Conservation (phyloP, 2,329 filamentous ascomycete species). For the Aspergillus uvarum region DNA sequence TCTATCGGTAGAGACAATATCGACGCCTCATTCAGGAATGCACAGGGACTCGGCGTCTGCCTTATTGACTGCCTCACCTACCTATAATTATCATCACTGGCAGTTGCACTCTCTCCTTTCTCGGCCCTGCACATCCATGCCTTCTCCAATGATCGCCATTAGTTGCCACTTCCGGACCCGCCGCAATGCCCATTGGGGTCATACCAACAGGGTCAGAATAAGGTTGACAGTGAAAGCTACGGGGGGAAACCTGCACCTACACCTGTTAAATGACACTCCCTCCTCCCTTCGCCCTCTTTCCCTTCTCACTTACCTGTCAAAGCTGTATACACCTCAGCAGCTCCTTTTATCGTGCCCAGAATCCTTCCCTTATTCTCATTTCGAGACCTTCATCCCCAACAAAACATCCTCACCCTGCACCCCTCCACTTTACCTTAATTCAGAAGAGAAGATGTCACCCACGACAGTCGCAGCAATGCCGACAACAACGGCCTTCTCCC, state of each 20-base stretch:
- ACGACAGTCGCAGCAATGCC: not conserved
- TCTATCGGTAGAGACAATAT: not conserved
- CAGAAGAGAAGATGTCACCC: not conserved
- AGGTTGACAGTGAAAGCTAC: not conserved
- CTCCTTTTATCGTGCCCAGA: not conserved
- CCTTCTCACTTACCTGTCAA: not conserved
- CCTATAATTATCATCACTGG: not conserved
- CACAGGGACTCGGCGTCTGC: not conserved
- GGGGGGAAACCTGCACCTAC: not conserved
- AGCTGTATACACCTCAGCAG: not conserved
- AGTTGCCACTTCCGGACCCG: not conserved
- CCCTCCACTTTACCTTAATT: not conserved
- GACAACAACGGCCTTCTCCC: not conserved
- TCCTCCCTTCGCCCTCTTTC: not conserved
- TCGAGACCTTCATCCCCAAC: not conserved
- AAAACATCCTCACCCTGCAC: not conserved
- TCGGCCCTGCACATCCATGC: not conserved
- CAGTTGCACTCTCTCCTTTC: too few species aligned
- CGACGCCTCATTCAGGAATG: not conserved
- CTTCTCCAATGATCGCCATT: not conserved
- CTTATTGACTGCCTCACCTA: not conserved
- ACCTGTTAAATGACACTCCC: too few species aligned
- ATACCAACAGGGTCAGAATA: not conserved
- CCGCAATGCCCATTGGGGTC: not conserved
- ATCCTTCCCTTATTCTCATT: not conserved